phyloP scores from a whole-genome alignment of 768 basidiomycete genomes.

The Lyophyllum decastes region DNA sequence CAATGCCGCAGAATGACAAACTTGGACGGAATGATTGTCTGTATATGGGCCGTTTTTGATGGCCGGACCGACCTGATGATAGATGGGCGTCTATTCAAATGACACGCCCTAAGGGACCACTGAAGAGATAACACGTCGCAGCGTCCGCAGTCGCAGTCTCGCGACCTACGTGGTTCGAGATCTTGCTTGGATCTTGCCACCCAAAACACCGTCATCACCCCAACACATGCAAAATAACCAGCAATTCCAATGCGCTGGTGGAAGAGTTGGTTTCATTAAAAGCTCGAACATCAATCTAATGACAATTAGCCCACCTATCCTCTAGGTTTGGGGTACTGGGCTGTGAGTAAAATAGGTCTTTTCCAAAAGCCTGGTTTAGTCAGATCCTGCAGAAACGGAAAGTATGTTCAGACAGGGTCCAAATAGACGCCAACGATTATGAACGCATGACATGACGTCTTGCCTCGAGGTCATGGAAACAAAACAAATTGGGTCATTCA shows the following conservation, averaged over 20 bases:
- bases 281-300: background rate
- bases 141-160: conserved; percentile 6
- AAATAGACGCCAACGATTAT: background rate
- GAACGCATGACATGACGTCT: background rate
- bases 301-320: background rate
- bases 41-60: background rate
- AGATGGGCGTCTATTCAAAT: background rate
- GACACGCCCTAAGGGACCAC: background rate
- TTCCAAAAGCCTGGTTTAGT: background rate
- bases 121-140: conserved; percentile 5
- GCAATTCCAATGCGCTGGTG: background rate
- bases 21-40: background rate
- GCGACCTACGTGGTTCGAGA: background rate
- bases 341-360: background rate
- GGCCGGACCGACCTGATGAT: conserved; percentile 1
- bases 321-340: background rate
- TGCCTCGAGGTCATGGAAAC: background rate
- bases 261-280: background rate
- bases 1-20: background rate
- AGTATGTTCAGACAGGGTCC: background rate
- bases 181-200: background rate
- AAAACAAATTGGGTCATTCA: background rate
- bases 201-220: background rate
- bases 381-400: conserved; percentile 7
- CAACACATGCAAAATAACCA: background rate